Evolutionary conservation across 2,329 filamentous ascomycete genomes (phyloP), one percentile per base, ranked within the genome.

Genomic region (Aspergillus glaucus): DNA sequence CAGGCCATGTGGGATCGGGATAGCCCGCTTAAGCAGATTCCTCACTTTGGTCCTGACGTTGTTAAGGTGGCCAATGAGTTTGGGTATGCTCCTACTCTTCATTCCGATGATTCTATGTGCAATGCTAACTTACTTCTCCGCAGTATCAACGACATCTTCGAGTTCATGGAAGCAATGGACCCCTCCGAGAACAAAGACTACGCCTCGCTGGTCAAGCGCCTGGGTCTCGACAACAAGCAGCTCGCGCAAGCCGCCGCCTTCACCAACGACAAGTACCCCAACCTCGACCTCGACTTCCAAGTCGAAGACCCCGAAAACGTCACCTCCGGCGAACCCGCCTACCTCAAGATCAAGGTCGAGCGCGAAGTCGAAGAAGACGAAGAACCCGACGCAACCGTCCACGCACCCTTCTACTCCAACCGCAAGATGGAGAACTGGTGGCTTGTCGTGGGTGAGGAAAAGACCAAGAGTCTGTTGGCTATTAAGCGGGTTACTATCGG

Each of bases 1-100:
- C 93, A 98, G 72, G 91, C 87, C 44, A 95, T 97, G 88, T 98
- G 93, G 93, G 92, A 98, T 72, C 87, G 91, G 50, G 93, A 98
- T 68, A 94, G 88, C 61, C 91, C 93, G 36, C 79, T 98, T 57
- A 96, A 96, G 75, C 93, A 98, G 71, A 96, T 98, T 63, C 93
- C 93, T 58, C 89, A 97, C 74, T 97, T 97, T 68, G 82, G 85
- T 14, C 81, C 85, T 34, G 85, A 92, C 52, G 85, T 87, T 45
- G 85, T 97, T 58, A 87, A 92, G 70, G 86, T 82, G 55, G 89
- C 88, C 41, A 87, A 87, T 63, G 84, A 87, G 50, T 87, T 84
- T 65, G 85, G 81, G 82, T 87, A 82, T 63, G 80, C 78, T 55
- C 9, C 40, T 37, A 42, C 32, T 22, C 6, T 43, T 32, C 44